These are phyloP conservation scores for Penicillium coprophilum DNA, from an alignment of 495 filamentous ascomycete genomes.

Conservation along the genomic window DNA sequence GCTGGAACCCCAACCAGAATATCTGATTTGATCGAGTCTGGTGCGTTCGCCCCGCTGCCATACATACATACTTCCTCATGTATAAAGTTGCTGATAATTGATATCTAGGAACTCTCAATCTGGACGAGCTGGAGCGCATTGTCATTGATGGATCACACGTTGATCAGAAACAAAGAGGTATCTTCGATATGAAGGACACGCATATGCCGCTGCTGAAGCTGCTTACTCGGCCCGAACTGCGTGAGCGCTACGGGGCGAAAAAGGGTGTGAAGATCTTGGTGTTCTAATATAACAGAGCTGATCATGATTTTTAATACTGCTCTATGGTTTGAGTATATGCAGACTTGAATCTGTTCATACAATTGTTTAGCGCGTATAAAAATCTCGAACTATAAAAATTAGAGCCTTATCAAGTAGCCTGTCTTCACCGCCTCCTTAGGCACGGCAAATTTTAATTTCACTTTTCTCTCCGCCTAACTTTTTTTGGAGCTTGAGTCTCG, in stretches of 20 bases:
- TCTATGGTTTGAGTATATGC: not conserved
- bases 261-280: constrained; percentile 42
- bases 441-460: constrained; percentile 30
- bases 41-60: constrained; percentile 42
- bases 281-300: constrained; percentile 29
- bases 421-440: constrained; percentile 21
- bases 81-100: constrained; percentile 7
- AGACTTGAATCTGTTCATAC: not conserved
- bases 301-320: not conserved
- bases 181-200: constrained; percentile 91
- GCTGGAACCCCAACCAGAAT: constrained; percentile 85
- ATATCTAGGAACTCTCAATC: constrained; percentile 63
- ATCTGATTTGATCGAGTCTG: constrained; percentile 75
- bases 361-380: not conserved
- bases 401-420: constrained; percentile 5
- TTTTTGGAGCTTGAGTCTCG: constrained; percentile 25
- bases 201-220: constrained; percentile 71
- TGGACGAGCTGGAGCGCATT: constrained; percentile 69
- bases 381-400: not conserved
- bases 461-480: constrained; percentile 30
- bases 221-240: constrained; percentile 65
- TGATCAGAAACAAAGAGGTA: constrained; percentile 86
- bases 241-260: constrained; percentile 59
- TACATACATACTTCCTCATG: not conserved
- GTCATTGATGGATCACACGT: constrained; percentile 87